Evolutionary conservation across 2,329 filamentous ascomycete genomes (phyloP), one percentile per base, ranked within the genome.

Genomic region (Hyphodiscus sp.): DNA sequence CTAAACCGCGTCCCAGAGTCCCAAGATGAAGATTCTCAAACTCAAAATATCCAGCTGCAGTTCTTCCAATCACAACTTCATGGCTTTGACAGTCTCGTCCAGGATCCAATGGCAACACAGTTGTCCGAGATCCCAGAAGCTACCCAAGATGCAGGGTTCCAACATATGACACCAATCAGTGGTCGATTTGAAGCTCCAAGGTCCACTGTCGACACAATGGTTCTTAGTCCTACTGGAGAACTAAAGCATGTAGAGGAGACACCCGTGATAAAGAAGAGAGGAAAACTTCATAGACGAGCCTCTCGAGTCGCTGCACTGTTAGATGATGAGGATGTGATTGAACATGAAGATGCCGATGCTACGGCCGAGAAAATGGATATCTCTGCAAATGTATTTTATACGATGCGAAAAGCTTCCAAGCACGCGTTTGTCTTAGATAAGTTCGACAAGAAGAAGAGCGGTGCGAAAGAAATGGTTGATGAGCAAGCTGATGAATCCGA

Each of bases 401-500:
- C 85, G 38, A 82, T 96, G 81, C 82, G 81, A 61, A 85, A 85
- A 65, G 83, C 79, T 2, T 79, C 81, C 42, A 77, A 77, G 64
- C 80, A 81, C 62, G 75, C 78, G 49, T 72, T 73, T 6, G 65
- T 66, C 9, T 64, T 67, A n/a, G 75, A 78, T 16, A 74, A 76
- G 1, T 95, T 91, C 63, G 81, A 96, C 71, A 89, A 86, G 70
- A 91, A 90, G 70, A 91, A 87, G 68, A 95, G 89, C 72, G 85
- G 88, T 67, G 92, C 91, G 0, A 91, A 85, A 65, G 85, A 86
- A 20, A 88, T 96, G 79, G 78, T 99, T 41, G 82, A 97, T 60
- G 94, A 96, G 61, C 91, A 95, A 67, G 92, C 94, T 56, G 89
- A 96, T 64, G 94, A 99, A 71, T 99, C 94, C 0, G 95, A 99